These are phyloP conservation scores for Brassica carinata DNA, from an alignment of 345 rosid species.

Conservation along the genomic window DNA sequence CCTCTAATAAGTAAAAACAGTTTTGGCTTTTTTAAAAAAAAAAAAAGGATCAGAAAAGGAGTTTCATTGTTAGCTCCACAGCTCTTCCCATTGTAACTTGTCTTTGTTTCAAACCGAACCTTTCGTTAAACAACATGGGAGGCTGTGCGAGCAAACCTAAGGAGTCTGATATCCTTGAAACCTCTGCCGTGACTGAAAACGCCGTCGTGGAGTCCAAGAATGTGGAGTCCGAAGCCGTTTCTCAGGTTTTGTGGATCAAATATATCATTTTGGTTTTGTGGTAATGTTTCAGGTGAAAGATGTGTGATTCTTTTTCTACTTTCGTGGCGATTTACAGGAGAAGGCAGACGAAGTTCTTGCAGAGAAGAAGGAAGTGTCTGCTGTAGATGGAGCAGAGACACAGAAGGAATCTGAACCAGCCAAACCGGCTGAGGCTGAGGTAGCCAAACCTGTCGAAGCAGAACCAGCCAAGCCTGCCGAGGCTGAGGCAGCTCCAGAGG, in stretches of 20 bases:
- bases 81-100: slow-evolving; percentile 35
- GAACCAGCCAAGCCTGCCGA: background rate
- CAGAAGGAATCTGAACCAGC: slow-evolving; percentile 40
- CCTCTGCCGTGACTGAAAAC: slow-evolving; percentile 26
- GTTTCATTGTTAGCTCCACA: slow-evolving; percentile 41
- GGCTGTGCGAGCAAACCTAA: slow-evolving; percentile 48
- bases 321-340: slow-evolving; percentile 28
- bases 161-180: slow-evolving; percentile 40
- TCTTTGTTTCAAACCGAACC: slow-evolving; percentile 10
- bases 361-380: slow-evolving; percentile 43
- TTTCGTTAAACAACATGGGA: slow-evolving; percentile 35
- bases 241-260: slow-evolving; percentile 28
- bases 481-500: slow-evolving; percentile 28
- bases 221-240: slow-evolving; percentile 28
- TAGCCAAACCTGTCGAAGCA: slow-evolving; percentile 2
- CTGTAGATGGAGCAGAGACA: slow-evolving; percentile 46
- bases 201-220: slow-evolving; percentile 30
- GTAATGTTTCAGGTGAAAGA: background rate
- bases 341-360: slow-evolving; percentile 36
- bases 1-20: slow-evolving; percentile 27
- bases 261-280: slow-evolving; percentile 2
- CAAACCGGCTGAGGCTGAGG: slow-evolving; percentile 26
- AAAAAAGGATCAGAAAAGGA: slow-evolving; percentile 31
- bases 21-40: slow-evolving; percentile 16
- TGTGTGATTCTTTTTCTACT: slow-evolving; percentile 2